Conservation (phyloP, 176 grass and related monocot species). For the Microstegium vimineum region DNA sequence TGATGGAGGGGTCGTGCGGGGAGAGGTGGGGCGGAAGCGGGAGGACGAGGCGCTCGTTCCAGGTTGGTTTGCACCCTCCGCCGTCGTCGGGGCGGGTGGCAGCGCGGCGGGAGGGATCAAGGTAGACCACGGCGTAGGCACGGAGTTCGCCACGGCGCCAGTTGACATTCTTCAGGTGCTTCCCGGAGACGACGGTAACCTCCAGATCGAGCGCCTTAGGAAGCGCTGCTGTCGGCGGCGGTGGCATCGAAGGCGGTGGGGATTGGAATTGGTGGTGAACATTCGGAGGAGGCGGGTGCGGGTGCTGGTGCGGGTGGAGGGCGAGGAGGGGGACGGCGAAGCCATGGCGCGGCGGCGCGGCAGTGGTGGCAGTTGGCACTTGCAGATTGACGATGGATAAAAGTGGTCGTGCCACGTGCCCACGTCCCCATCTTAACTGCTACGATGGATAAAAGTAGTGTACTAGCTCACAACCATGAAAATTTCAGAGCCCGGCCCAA, state of each 20-base stretch:
- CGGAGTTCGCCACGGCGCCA: conserved; percentile 85
- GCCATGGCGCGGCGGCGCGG: conserved; percentile 37
- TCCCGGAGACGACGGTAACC: conserved; percentile 74
- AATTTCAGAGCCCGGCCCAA: no score
- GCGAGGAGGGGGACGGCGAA: conserved; percentile 33
- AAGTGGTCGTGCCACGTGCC: background rate
- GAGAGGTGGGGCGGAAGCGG: conserved; percentile 60
- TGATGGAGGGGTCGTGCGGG: conserved; percentile 56
- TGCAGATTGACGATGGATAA: background rate
- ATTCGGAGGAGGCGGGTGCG: conserved; percentile 27
- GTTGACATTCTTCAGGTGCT: conserved; percentile 99
- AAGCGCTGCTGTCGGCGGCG: conserved; percentile 12
- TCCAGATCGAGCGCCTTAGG: conserved; percentile 62
- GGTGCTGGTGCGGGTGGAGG: conserved; percentile 28
- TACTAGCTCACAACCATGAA: background rate
- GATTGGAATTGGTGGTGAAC: conserved; percentile 35
- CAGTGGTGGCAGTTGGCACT: background rate
- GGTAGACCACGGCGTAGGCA: conserved; percentile 84
- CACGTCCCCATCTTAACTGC: background rate
- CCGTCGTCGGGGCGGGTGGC: conserved; percentile 81
- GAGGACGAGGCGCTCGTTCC: conserved; percentile 84
- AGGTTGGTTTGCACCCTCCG: conserved; percentile 68
- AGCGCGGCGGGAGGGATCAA: conserved; percentile 62
- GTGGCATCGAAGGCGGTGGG: conserved; percentile 20
- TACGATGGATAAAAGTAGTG: no score